Conservation (phyloP, 2,329 filamentous ascomycete species). For the Fusarium subtropicale region DNA sequence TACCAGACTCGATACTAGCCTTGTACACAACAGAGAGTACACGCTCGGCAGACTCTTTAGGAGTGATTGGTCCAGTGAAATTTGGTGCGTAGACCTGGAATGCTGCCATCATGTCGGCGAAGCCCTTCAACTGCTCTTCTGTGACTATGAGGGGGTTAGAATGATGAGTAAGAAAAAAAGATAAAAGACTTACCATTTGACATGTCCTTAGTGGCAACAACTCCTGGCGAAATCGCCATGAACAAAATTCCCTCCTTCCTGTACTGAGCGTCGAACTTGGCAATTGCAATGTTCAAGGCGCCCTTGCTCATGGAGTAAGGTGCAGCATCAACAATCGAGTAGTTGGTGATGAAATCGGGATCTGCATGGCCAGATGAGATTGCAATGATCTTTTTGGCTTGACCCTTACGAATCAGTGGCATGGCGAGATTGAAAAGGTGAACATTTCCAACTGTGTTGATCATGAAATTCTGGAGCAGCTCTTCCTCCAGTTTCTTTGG, state of each 20-base stretch:
- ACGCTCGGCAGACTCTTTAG: slow-evolving; percentile 51
- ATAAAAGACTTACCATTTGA: slow-evolving; percentile 36
- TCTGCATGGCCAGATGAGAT: slow-evolving; percentile 64
- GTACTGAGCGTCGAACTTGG: slow-evolving; percentile 65
- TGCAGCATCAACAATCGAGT: slow-evolving; percentile 50
- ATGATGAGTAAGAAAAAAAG: accelerated
- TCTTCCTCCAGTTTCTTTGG: slow-evolving; percentile 32
- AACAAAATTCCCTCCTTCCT: slow-evolving; percentile 63
- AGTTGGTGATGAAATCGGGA: slow-evolving; percentile 54
- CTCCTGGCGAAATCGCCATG: slow-evolving; percentile 62
- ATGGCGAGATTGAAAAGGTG: slow-evolving; percentile 65
- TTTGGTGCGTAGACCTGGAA: slow-evolving; percentile 55
- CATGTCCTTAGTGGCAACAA: slow-evolving; percentile 58
- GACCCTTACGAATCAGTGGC: slow-evolving; percentile 63
- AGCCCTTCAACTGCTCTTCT: slow-evolving; percentile 42
- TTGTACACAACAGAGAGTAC: slow-evolving; percentile 52
- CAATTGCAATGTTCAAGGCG: slow-evolving; percentile 63
- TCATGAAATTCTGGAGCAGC: slow-evolving; percentile 49
- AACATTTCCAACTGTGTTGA: slow-evolving; percentile 65
- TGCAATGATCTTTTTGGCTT: slow-evolving; percentile 65
- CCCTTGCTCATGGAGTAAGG: slow-evolving; percentile 64
- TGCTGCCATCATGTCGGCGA: slow-evolving; percentile 44
- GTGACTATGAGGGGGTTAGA: slow-evolving; percentile 33
- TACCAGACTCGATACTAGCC: slow-evolving; percentile 54
- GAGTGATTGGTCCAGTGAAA: slow-evolving; percentile 51